Evolutionary conservation across 164 flowering plant species (phyloP), one percentile per base, ranked within the genome.

Genomic region (Houttuynia cordata): DNA sequence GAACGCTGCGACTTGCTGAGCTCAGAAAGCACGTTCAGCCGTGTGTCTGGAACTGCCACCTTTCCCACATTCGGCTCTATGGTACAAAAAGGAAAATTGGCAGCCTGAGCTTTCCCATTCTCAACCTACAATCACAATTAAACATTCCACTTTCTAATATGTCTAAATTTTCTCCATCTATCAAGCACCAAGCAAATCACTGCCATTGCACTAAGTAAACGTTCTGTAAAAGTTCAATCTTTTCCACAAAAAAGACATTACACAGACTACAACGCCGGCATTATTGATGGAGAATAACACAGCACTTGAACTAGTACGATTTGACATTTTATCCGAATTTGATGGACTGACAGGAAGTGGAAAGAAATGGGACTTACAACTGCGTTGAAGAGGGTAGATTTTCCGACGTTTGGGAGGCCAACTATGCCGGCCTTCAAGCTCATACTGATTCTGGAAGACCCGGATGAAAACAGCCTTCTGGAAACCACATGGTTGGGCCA

Each of bases 51-150:
- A 62, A 94, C 97, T 34, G 87, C 96, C 71, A 94, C 96, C 56
- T 79, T 83, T 56, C 99, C 99, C 24, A 94, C 96, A 75, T 94
- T 94, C 52, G 97, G 99, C 75, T 94, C 99, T 66, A 94, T 94
- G 17, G 99, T 94, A 64, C 99, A 94, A 68, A 94, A 94, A 15
- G 99, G 99, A 64, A 81, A 94, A 77, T 94, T 94, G 49, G 99
- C 99, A 75, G 97, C 99, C 72, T 94, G 99, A 69, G 99, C 99
- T 71, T 91, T 94, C 53, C 97, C 99, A 75, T 91, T 94, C 74
- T 94, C 99, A 59, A 94, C 97, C 99, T 93, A 70, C 55, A 74
- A 51, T 18, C 24, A 55, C 9, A 12, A 45, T n/a, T 12, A 45
- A 45, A 17, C 13, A 12, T 12, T 17, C 49, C 8, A 12, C 8